phyloP scores from a whole-genome alignment of 1,139 yeast genomes.

The Magnusiomyces clavatus region DNA sequence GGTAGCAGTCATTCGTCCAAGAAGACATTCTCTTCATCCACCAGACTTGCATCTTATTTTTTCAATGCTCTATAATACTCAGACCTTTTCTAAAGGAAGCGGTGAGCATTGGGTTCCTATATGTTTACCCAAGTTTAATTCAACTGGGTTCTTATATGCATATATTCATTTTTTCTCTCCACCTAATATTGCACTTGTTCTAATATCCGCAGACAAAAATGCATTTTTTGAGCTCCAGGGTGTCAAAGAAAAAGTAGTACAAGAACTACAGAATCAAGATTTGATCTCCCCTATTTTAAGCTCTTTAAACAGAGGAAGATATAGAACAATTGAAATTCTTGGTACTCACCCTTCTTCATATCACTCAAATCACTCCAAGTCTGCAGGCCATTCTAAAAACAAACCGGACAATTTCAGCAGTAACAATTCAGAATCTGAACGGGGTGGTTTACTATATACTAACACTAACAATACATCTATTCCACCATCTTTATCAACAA shows the following conservation, averaged over 20 bases:
- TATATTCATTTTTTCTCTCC: slow-evolving; percentile 54
- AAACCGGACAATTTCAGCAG: too few relatives aligned
- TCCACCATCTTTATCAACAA: too few relatives aligned
- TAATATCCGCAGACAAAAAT: slow-evolving; percentile 77
- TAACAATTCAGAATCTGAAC: too few relatives aligned
- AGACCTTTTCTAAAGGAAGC: slow-evolving; percentile 38
- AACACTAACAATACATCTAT: too few relatives aligned
- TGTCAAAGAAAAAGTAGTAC: slow-evolving; percentile 47
- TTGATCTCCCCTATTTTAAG: slow-evolving; percentile 33
- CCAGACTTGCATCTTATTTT: slow-evolving; percentile 59
- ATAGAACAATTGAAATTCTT: slow-evolving; percentile 44
- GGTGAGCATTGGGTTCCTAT: slow-evolving; percentile 93
- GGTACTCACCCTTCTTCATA: slow-evolving; percentile 20
- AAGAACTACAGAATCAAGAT: slow-evolving; percentile 33
- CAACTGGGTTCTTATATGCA: slow-evolving; percentile 78
- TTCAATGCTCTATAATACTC: slow-evolving; percentile 51
- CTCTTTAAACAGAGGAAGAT: slow-evolving; percentile 37
- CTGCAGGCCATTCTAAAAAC: background rate
- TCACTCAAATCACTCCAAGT: background rate
- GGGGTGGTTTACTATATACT: too few relatives aligned
- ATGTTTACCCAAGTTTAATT: slow-evolving; percentile 84
- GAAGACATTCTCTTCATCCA: slow-evolving; percentile 58
- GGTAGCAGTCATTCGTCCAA: slow-evolving; percentile 55
- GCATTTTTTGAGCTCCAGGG: slow-evolving; percentile 69
- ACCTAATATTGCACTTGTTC: slow-evolving; percentile 49